Evolutionary conservation across 2,329 filamentous ascomycete species (phyloP), one percentile per base, ranked within the genome.

Genomic region (Huntiella decipiens): DNA sequence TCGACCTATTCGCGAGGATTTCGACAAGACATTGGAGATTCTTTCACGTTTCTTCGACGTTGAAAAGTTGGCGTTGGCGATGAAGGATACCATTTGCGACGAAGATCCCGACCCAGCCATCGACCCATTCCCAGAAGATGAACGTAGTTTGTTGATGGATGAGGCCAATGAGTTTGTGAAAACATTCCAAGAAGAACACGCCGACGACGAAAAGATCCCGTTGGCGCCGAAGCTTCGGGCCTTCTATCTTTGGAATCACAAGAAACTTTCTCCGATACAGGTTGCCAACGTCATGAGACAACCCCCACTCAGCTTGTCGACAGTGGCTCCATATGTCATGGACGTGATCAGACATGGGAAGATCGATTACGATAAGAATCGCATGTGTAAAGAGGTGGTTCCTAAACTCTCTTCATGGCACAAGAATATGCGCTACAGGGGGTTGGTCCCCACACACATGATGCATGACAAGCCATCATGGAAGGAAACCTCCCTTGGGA

Each of bases 161-260:
- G 33, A 48, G n/a, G 40, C 44, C 3, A 35, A 32, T 3, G n/a
- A 19, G 4, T 46, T 39, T 34, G 31, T 22, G 2, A 15, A 46
- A 28, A n/a, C 38, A n/a, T 44, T 46, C 28, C 28, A 37, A 13
- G 39, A 45, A 4, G 32, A 37, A 17, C 35, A 40, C 12, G 16
- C 43, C 12, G 5, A 28, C 1, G 37, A 48, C 4, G 19, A 43
- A 13, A 46, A 36, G 16, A 31, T 37, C 5, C 53, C 64, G 1
- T 55, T 31, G 4, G 5, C 31, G 3, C 31, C 33, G 34, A 31
- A 43, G 15, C 28, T 82, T 1, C 67, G 73, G 11, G 66, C 74
- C 1, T 83, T 82, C 54, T 71, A 68, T 51, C 58, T 84, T 15
- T 84, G 79, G 79, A 63, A 75, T 46, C 66, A 74, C 47, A 57